phyloP scores from a whole-genome alignment of 2,329 filamentous ascomycete species.

The Aureobasidium sp. region DNA sequence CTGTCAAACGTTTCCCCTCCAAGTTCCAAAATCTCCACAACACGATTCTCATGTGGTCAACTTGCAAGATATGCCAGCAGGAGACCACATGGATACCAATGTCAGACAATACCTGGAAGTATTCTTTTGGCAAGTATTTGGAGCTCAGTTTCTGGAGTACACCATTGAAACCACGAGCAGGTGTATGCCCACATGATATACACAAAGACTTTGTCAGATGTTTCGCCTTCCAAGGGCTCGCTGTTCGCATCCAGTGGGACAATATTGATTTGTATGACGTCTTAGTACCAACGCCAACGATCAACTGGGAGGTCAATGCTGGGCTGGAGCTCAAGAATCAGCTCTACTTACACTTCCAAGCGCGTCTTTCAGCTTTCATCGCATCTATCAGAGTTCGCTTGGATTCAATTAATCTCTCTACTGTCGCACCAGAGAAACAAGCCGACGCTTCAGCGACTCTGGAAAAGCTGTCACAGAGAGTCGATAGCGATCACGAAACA shows the following conservation, averaged over 20 bases:
- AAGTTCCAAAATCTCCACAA: slow-evolving; percentile 60
- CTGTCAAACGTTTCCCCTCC: slow-evolving; percentile 68
- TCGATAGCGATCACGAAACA: slow-evolving; percentile 71
- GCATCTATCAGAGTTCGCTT: slow-evolving; percentile 75
- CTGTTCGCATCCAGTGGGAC: slow-evolving; percentile 86
- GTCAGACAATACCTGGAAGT: slow-evolving; percentile 94
- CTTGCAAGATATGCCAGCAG: slow-evolving; percentile 83
- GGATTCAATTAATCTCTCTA: slow-evolving; percentile 84
- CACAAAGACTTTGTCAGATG: slow-evolving; percentile 88
- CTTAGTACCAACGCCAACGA: slow-evolving; percentile 77
- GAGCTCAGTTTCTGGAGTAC: slow-evolving; percentile 95
- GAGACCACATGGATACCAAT: slow-evolving; percentile 86
- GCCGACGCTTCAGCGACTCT: slow-evolving; percentile 77
- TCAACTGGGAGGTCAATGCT: slow-evolving; percentile 97
- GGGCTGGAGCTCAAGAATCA: slow-evolving; percentile 91
- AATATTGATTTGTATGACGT: slow-evolving; percentile 89
- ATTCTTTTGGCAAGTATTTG: slow-evolving; percentile 97
- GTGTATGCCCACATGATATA: slow-evolving; percentile 82
- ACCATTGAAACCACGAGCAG: slow-evolving; percentile 65
- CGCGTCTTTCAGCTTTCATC: slow-evolving; percentile 81
- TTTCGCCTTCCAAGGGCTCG: slow-evolving; percentile 80
- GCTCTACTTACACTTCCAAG: slow-evolving; percentile 72
- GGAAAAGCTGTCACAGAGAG: slow-evolving; percentile 67
- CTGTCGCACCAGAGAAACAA: slow-evolving; percentile 77
- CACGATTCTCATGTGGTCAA: slow-evolving; percentile 95